phyloP scores from a whole-genome alignment of 1,139 yeast species.

The Pichia sp. region DNA sequence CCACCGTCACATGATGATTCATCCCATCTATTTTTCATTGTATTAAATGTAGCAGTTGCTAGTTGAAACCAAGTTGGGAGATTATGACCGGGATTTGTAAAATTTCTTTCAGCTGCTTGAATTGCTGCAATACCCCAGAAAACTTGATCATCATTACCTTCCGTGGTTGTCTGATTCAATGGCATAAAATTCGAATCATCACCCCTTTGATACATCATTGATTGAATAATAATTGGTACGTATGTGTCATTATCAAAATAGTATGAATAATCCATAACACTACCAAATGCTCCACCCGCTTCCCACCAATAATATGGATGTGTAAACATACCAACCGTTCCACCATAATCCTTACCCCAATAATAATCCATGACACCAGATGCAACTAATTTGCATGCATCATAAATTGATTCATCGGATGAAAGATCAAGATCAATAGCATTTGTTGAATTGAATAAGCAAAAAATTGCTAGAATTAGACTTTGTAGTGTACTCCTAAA shows the following conservation, averaged over 20 bases:
- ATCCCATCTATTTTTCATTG: slow-evolving; percentile 77
- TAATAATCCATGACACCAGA: slow-evolving; percentile 81
- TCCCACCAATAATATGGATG: slow-evolving; percentile 97
- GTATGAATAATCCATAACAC: slow-evolving; percentile 70
- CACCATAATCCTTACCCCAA: slow-evolving; percentile 63
- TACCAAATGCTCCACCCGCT: slow-evolving; percentile 96
- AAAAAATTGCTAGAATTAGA: not conserved
- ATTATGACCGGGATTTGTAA: slow-evolving; percentile 58
- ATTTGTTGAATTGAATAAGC: not conserved
- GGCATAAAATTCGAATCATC: slow-evolving; percentile 75
- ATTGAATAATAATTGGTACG: slow-evolving; percentile 50
- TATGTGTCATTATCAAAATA: slow-evolving; percentile 68
- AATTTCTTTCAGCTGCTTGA: slow-evolving; percentile 86
- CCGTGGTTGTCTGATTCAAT: slow-evolving; percentile 85
- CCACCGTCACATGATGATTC: slow-evolving; percentile 61
- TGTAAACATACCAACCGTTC: slow-evolving; percentile 77
- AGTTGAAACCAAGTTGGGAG: slow-evolving; percentile 62
- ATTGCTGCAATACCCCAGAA: slow-evolving; percentile 93
- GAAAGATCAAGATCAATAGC: slow-evolving; percentile 31
- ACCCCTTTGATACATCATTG: slow-evolving; percentile 73
- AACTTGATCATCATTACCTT: slow-evolving; percentile 97
- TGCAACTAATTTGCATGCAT: slow-evolving; percentile 55
- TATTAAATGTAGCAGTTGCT: slow-evolving; percentile 70
- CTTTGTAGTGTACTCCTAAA: not conserved
- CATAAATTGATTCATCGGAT: slow-evolving; percentile 33